Percentiles rank a stretch among this genome's conserved stretches.
Conservation (phyloP, 2,329 filamentous ascomycete genomes). For the Cadophora sp. region DNA sequence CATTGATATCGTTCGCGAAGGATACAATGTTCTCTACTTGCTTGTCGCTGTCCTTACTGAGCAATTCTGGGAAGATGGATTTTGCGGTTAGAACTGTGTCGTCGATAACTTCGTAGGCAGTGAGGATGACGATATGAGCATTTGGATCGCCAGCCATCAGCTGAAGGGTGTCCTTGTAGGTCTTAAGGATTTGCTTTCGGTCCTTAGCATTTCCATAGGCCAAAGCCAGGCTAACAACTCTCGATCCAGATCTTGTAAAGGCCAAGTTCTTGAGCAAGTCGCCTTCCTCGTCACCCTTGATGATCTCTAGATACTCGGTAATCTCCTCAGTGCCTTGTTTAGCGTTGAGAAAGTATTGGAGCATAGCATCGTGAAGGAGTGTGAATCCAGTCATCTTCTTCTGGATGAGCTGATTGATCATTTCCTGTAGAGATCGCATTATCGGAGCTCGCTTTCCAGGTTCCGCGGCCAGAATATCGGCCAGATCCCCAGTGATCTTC, state of each 20-base stretch:
- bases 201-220: conserved; percentile 92
- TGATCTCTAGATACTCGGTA: conserved; percentile 84
- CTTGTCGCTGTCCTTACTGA: conserved; percentile 72
- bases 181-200: conserved; percentile 84
- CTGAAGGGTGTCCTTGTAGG: conserved; percentile 88
- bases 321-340: conserved; percentile 81
- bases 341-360: conserved; percentile 90
- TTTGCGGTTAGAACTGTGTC: conserved; percentile 91
- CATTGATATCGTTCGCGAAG: conserved; percentile 69
- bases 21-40: conserved; percentile 69
- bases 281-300: conserved; percentile 90
- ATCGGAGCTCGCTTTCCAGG: conserved; percentile 89
- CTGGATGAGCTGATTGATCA: conserved; percentile 92
- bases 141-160: conserved; percentile 81
- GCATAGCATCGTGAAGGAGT: conserved; percentile 97
- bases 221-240: conserved; percentile 80
- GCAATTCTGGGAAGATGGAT: conserved; percentile 83
- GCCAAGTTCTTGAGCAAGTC: conserved; percentile 94
- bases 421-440: conserved; percentile 81
- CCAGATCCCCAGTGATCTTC: conserved; percentile 65
- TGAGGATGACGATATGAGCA: conserved; percentile 81
- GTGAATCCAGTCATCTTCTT: conserved; percentile 98
- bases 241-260: conserved; percentile 88
- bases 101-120: conserved; percentile 90
- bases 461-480: conserved; percentile 73